These are phyloP conservation scores for Tulasnella sp. DNA, from an alignment of 768 basidiomycete species.

Conservation along the genomic window DNA sequence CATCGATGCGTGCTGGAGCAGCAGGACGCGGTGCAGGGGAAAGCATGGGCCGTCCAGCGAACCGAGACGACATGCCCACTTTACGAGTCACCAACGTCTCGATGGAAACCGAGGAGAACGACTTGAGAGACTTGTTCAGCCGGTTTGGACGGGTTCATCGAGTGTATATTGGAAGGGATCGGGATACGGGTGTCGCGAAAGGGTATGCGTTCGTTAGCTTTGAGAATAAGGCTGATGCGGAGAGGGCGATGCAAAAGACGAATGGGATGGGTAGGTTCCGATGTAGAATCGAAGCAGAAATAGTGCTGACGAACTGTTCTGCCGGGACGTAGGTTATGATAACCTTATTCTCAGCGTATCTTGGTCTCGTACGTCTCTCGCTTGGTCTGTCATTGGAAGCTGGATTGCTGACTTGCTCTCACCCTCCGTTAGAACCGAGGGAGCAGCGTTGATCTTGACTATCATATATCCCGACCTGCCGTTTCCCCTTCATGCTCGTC, in stretches of 20 bases:
- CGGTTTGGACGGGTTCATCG: constrained; percentile 79
- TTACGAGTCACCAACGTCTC: constrained; percentile 95
- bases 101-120: constrained; percentile 89
- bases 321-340: constrained; percentile 49
- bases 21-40: constrained; percentile 43
- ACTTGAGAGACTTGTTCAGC: constrained; percentile 85
- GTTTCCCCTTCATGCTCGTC: too few species aligned
- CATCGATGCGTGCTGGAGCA: constrained; percentile 75
- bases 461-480: too few species aligned
- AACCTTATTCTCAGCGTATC: constrained; percentile 71
- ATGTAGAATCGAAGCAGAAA: neutral
- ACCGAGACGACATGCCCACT: constrained; percentile 88
- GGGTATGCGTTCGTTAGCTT: constrained; percentile 98
- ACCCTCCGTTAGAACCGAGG: too few species aligned
- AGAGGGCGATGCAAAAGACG: constrained; percentile 85
- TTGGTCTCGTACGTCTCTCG: constrained; percentile 63
- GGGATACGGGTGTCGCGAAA: constrained; percentile 90
- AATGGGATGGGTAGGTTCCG: constrained; percentile 58
- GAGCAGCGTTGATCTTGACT: too few species aligned
- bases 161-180: constrained; percentile 90
- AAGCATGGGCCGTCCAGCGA: constrained; percentile 28
- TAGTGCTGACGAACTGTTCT: neutral
- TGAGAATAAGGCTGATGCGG: constrained; percentile 71
- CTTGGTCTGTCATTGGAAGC: too few species aligned
- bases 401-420: too few species aligned